Percentiles rank a stretch among this genome's conserved stretches.
phyloP scores from a whole-genome alignment of 1,284 basidiomycete species.

The Microbotryum silenes-acaulis region DNA sequence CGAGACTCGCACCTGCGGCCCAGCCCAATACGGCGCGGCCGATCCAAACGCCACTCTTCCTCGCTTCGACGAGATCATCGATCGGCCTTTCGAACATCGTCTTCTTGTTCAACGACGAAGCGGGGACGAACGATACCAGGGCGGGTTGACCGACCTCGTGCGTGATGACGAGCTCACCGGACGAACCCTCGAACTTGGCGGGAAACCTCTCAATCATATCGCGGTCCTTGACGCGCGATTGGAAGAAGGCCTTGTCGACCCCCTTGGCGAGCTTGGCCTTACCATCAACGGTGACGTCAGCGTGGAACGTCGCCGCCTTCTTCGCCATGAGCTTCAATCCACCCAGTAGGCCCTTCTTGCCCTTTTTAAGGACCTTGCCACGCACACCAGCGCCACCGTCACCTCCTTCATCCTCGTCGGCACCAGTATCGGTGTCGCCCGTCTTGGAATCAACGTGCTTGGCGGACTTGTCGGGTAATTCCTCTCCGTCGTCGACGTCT shows the following conservation, averaged over 20 bases:
- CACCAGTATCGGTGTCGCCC: conserved; percentile 8
- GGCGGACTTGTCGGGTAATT: conserved; percentile 8
- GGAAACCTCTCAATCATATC: conserved; percentile 39
- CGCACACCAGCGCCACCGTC: conserved; percentile 33
- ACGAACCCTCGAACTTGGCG: conserved; percentile 39
- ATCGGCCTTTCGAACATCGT: conserved; percentile 37
- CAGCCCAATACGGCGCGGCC: conserved; percentile 43
- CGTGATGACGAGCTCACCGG: conserved; percentile 41
- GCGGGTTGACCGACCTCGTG: conserved; percentile 18
- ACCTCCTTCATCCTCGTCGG: conserved; percentile 36
- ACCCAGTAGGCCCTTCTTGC: conserved; percentile 38
- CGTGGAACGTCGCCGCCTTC: conserved; percentile 41
- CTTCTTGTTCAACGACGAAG: conserved; percentile 25
- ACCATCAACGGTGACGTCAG: conserved; percentile 42
- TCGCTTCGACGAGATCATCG: conserved; percentile 44
- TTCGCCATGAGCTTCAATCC: conserved; percentile 40
- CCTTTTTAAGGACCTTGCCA: conserved; percentile 38
- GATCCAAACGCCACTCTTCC: conserved; percentile 43
- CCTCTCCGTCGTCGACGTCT: conserved; percentile 3
- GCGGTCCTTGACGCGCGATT: conserved; percentile 39
- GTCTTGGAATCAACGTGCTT: conserved; percentile 11
- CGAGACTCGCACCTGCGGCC: conserved; percentile 40
- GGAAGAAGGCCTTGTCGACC: conserved; percentile 41
- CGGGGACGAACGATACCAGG: conserved; percentile 37
- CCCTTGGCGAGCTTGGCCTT: conserved; percentile 39